Evolutionary conservation across 257 asterid species (phyloP), one percentile per base, ranked within the genome.

Genomic region (Nicotiana undulata): DNA sequence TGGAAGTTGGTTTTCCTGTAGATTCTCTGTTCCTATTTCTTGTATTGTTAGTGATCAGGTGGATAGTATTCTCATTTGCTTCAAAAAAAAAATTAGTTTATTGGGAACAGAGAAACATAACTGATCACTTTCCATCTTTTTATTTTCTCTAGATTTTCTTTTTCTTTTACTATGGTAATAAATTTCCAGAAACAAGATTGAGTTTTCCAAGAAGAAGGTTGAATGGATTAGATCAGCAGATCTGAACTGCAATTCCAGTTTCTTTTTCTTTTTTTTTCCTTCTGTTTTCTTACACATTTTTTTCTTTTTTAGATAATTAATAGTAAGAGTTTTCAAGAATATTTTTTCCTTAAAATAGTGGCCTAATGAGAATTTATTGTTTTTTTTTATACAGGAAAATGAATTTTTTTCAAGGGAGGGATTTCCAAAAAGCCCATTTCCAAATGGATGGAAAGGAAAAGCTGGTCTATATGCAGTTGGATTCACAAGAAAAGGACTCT

Each of bases 361-460:
- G 16, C 51, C 29, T 24, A 63, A 37, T 77, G 18, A 56, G 16
- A 22, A 10, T 18, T 15, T 40, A 15, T 34, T 44, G n/a, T 37
- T 6, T 26, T 13, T 26, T 49, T 46, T 8, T 60, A 11, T 67
- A 17, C 90, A 95, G 99, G 98, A 91, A 79, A 88, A 83, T 83
- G 93, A 91, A 3, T 88, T 92, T 34, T 95, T 95, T 80, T 60
- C 93, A 26, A 84, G 77, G 4, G 94, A 92, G 40, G 99, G 99
- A 10, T 85, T 91, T 78, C 98, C 98, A 65, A 89, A 68, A 80
- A 67, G 86, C 29, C 94, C 96, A 77, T 90, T 91, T 83, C 98
- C 99, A 68, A 88, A 93, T 77, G 97, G 98, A 0, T 93, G 99
- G 99, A 95, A 95, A 86, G 99, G 99, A 11, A 86, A 89, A 87